Base-by-base conservation (phyloP, 2,329 filamentous ascomycete genomes). In the Monosporascus sp. region DNA sequence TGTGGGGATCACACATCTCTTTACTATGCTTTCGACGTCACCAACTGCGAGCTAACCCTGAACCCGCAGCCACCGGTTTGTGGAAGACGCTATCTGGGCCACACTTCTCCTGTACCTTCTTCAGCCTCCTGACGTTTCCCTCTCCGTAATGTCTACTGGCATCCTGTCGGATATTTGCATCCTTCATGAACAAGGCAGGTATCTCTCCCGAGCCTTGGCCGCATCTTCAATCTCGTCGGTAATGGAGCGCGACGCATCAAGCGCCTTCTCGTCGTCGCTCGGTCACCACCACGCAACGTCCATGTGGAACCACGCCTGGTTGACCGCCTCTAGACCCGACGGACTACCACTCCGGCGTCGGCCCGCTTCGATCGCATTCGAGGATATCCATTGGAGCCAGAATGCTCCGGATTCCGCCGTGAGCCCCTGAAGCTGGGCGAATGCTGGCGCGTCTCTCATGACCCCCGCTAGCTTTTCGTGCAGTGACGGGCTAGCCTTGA, bases 311-410 rank as follows among this genome's bases (percentile, higher is more conserved):
- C 66, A 68, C 8, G 60, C 67, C 51, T 68, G 63, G 53, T 63
- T 62, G 50, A 56, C 60, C 17, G 55, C 50, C 27, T 65, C 55
- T 16, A 70, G 55, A 4, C 65, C 66, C 20, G 69, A 56, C 1
- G 65, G 61, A 55, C 70, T 68, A 31, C 65, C 68, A 27, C 65
- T 65, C 22, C 54, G 57, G 5, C 47, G 55, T 35, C 56, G 52
- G 46, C 65, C 65, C 26, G 64, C 65, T 20, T 55, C 51, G 8
- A 66, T 58, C 17, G 59, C 60, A 51, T 55, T 68, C n/a, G 57
- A 57, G 7, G 63, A 64, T 50, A 70, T 68, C 5, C 66, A 65
- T 50, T 70, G 66, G 55, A 61, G 61, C 44, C 62, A 63, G 37
- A 70, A 63, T 24, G 63, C 65, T 24, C 69, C 50, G 31, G 64